Percentiles rank a stretch among this genome's conserved stretches.
Conservation (phyloP, 2,329 filamentous ascomycete genomes). For the Alternaria conjuncta region DNA sequence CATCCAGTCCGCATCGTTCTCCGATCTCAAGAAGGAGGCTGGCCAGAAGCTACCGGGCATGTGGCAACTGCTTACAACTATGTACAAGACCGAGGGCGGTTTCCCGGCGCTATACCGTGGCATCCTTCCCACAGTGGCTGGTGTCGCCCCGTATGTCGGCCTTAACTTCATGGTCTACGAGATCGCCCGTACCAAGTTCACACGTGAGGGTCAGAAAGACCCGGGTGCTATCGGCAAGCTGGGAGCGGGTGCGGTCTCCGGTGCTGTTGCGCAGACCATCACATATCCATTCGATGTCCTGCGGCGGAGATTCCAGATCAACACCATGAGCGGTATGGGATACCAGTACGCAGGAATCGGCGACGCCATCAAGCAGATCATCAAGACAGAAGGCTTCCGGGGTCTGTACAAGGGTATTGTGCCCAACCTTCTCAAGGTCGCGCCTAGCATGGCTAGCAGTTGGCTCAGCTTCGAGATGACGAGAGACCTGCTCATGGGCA, state of each 20-base stretch:
- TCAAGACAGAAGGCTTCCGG: slow-evolving; percentile 79
- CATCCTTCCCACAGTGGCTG: slow-evolving; percentile 90
- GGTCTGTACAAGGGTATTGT: slow-evolving; percentile 96
- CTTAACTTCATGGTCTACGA: slow-evolving; percentile 99
- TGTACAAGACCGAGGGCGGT: slow-evolving; percentile 93
- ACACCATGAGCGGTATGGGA: slow-evolving; percentile 98
- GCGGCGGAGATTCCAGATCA: slow-evolving; percentile 94
- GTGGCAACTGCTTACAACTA: slow-evolving; percentile 80
- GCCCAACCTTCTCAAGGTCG: slow-evolving; percentile 94
- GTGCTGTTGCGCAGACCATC: slow-evolving; percentile 94
- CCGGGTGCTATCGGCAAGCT: slow-evolving; percentile 82
- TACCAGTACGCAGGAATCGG: slow-evolving; percentile 90
- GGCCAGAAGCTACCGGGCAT: slow-evolving; percentile 78
- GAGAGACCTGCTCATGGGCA: slow-evolving; percentile 77
- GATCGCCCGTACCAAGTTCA: slow-evolving; percentile 81
- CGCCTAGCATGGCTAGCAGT: slow-evolving; percentile 97
- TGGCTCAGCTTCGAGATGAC: slow-evolving; percentile 98
- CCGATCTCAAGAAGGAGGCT: slow-evolving; percentile 64
- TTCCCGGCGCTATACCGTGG: slow-evolving; percentile 87
- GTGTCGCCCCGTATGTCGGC: slow-evolving; percentile 95
- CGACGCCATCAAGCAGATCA: slow-evolving; percentile 82
- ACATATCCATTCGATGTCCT: slow-evolving; percentile 98
- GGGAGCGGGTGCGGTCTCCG: slow-evolving; percentile 89
- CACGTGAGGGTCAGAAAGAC: slow-evolving; percentile 84
- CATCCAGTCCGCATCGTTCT: slow-evolving; percentile 96